These are phyloP conservation scores for Aspergillus texensis DNA, from an alignment of 2,329 filamentous ascomycete genomes.

Conservation along the genomic window DNA sequence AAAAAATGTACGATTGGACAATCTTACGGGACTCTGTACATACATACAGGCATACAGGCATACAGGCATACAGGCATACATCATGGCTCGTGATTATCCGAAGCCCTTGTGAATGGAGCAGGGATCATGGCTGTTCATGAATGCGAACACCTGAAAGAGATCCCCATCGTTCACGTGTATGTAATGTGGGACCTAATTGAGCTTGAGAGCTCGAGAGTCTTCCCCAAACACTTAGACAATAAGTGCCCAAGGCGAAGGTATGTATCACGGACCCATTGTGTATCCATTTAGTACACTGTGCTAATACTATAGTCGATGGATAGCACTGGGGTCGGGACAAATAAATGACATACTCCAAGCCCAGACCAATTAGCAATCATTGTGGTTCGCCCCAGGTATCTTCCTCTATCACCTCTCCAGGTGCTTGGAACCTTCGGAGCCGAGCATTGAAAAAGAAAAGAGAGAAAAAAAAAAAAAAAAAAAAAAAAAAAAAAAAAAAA, in stretches of 20 bases:
- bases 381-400: background rate
- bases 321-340: background rate
- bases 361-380: slow-evolving; percentile 20
- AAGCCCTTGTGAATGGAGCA: background rate
- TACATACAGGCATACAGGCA: background rate
- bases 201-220: slow-evolving; percentile 1
- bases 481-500: no score
- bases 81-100: background rate
- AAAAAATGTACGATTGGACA: background rate
- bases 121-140: background rate
- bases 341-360: slow-evolving; percentile 1
- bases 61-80: background rate
- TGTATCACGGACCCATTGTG: background rate
- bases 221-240: slow-evolving; percentile 1
- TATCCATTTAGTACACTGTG: background rate
- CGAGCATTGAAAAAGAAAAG: background rate
- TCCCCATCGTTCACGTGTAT: slow-evolving; percentile 17
- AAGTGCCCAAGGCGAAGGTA: background rate
- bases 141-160: slow-evolving; percentile 1
- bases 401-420: background rate
- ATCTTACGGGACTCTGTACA: background rate
- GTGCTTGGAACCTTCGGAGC: background rate
- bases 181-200: slow-evolving; percentile 9
- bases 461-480: background rate
- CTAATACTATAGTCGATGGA: background rate